Conservation (phyloP, 192 early-diverging fungal genomes). For the Rhizophlyctis rosea region DNA sequence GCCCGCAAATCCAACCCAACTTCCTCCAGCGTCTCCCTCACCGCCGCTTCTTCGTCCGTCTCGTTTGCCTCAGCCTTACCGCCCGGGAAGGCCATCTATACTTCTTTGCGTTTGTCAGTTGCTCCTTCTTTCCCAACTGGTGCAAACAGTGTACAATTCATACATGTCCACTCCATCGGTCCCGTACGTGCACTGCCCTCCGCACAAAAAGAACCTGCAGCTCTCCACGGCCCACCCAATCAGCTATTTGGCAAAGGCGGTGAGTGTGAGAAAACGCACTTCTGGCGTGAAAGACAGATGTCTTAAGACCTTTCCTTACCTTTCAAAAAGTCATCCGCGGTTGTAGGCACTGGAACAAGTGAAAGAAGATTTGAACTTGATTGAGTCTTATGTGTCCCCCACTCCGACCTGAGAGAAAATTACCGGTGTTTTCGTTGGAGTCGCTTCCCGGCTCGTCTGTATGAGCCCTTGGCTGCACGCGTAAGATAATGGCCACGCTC, state of each 20-base stretch:
- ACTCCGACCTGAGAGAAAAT: background rate
- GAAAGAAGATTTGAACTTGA: background rate
- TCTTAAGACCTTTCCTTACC: conserved; percentile 1
- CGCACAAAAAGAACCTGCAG: conserved; percentile 24
- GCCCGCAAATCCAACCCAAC: conserved; percentile 27
- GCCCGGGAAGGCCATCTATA: conserved; percentile 35
- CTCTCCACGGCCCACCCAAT: conserved; percentile 19
- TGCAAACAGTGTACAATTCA: background rate
- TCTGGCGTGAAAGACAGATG: background rate
- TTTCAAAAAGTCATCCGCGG: conserved; percentile 10
- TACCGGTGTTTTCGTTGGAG: background rate
- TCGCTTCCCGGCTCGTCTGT: background rate
- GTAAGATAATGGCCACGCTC: conserved; percentile 20
- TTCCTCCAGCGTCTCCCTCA: conserved; percentile 29
- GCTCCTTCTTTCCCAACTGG: background rate
- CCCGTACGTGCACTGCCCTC: conserved; percentile 17
- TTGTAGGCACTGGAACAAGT: background rate
- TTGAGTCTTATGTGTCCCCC: too few relatives aligned
- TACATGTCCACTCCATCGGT: conserved; percentile 37
- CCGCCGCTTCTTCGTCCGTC: conserved; percentile 29
- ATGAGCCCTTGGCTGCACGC: conserved; percentile 7
- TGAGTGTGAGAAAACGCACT: background rate
- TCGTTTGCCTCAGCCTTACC: conserved; percentile 26
- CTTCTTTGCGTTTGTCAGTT: background rate
- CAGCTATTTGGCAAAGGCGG: conserved; percentile 10